Percentiles rank a stretch among this genome's conserved stretches.
These are phyloP conservation scores for Cordyceps fumosorosea DNA, from an alignment of 2,329 filamentous ascomycete species.

Conservation along the genomic window DNA sequence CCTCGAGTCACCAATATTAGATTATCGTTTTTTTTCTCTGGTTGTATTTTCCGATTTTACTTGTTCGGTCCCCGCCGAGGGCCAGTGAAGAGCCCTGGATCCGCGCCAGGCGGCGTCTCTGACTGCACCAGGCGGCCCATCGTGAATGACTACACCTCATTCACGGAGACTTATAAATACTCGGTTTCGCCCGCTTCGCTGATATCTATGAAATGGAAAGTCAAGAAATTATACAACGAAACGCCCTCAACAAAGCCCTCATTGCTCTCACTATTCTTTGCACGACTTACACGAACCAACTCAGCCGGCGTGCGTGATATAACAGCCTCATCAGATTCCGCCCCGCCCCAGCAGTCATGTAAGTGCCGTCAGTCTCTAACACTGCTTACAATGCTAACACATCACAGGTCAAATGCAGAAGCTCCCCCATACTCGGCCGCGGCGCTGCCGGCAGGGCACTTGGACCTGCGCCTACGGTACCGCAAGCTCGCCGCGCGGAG, in stretches of 20 bases:
- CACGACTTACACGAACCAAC: neutral
- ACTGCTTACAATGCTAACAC: neutral
- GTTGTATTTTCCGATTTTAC: neutral
- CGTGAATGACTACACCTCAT: conserved; percentile 1
- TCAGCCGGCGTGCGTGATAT: neutral
- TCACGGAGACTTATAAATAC: conserved; percentile 1
- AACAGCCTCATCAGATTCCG: neutral
- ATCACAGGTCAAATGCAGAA: neutral
- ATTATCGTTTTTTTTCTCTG: neutral
- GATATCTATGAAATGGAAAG: neutral
- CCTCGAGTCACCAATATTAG: neutral
- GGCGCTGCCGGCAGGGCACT: neutral
- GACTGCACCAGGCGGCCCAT: neutral
- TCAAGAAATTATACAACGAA: neutral
- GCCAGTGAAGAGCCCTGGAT: neutral
- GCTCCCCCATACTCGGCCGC: conserved; percentile 4
- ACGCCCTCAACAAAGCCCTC: too few species aligned
- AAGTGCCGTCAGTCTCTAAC: neutral
- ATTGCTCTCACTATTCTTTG: too few species aligned
- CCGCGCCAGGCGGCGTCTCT: neutral
- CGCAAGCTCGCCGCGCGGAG: conserved; percentile 22
- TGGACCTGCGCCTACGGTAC: conserved; percentile 23
- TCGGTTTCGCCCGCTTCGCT: neutral
- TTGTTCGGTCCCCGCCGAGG: neutral
- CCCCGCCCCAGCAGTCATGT: neutral